These are phyloP conservation scores for Pistacia atlantica DNA, from an alignment of 345 rosid genomes.

Conservation along the genomic window DNA sequence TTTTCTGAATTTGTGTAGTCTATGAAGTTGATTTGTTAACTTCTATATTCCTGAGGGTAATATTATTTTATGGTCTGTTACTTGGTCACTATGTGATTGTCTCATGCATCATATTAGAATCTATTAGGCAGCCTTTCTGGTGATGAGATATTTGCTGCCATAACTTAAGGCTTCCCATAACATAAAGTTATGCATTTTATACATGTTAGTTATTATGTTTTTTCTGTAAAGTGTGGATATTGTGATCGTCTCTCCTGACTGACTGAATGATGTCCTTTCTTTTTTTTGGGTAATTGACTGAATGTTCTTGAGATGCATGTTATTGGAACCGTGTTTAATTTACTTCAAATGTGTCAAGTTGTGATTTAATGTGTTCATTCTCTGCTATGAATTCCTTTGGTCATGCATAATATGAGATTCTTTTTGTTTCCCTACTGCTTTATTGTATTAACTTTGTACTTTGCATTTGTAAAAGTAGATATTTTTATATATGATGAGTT, in stretches of 20 bases:
- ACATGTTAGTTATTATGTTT: neutral
- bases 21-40: too few relatives aligned
- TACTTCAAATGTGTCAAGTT: too few relatives aligned
- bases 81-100: too few relatives aligned
- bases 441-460: neutral
- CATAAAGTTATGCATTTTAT: neutral
- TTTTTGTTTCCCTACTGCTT: neutral
- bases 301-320: conserved; percentile 83
- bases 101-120: neutral
- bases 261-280: conserved; percentile 75
- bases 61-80: too few relatives aligned
- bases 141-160: neutral
- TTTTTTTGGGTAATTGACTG: conserved; percentile 16
- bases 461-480: neutral
- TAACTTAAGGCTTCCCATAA: neutral
- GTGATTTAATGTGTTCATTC: neutral
- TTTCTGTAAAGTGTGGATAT: conserved; percentile 48
- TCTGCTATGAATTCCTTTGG: neutral
- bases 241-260: too few relatives aligned
- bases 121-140: neutral
- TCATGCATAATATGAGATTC: neutral
- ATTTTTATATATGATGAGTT: neutral
- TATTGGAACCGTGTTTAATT: neutral
- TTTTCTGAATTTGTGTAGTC: too few relatives aligned
- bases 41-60: too few relatives aligned